phyloP scores from a whole-genome alignment of 768 basidiomycete species.

The Thelephora ganbajun region DNA sequence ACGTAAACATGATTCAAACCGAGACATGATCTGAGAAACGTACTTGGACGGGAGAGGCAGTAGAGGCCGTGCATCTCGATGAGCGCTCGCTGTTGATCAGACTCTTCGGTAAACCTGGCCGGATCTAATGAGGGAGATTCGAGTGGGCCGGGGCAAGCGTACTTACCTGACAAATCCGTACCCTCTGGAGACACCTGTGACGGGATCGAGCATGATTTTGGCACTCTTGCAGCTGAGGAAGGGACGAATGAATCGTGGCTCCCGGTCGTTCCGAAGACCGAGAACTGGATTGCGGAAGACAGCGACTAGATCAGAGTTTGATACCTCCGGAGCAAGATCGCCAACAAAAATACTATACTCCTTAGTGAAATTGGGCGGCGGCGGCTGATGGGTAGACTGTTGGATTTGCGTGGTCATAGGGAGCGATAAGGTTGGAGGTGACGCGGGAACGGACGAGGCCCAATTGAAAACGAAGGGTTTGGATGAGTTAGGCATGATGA shows the following conservation, averaged over 20 bases:
- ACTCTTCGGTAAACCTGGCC: slow-evolving; percentile 70
- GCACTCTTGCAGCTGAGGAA: slow-evolving; percentile 91
- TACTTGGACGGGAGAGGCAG: slow-evolving; percentile 80
- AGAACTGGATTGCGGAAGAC: slow-evolving; percentile 85
- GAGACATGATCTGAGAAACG: slow-evolving; percentile 17
- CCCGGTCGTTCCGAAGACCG: slow-evolving; percentile 72
- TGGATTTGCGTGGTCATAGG: neutral
- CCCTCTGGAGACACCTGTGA: slow-evolving; percentile 81
- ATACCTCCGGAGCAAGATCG: slow-evolving; percentile 84
- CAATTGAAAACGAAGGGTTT: slow-evolving; percentile 75
- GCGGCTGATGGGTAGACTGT: slow-evolving; percentile 18
- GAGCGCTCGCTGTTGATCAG: slow-evolving; percentile 79
- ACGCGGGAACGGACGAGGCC: slow-evolving; percentile 35
- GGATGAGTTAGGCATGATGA: slow-evolving; percentile 77
- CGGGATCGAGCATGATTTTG: slow-evolving; percentile 88
- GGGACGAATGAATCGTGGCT: slow-evolving; percentile 78
- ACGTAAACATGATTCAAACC: slow-evolving; percentile 9
- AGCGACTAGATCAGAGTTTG: slow-evolving; percentile 87
- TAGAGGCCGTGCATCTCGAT: slow-evolving; percentile 89
- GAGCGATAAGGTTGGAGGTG: slow-evolving; percentile 17
- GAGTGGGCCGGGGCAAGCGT: neutral
- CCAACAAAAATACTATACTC: slow-evolving; percentile 95
- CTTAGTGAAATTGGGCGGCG: slow-evolving; percentile 41
- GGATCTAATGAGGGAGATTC: neutral
- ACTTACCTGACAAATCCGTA: slow-evolving; percentile 85